Evolutionary conservation across 2,329 filamentous ascomycete genomes (phyloP).

Genomic region (Neocatenulostroma microsporum): DNA sequence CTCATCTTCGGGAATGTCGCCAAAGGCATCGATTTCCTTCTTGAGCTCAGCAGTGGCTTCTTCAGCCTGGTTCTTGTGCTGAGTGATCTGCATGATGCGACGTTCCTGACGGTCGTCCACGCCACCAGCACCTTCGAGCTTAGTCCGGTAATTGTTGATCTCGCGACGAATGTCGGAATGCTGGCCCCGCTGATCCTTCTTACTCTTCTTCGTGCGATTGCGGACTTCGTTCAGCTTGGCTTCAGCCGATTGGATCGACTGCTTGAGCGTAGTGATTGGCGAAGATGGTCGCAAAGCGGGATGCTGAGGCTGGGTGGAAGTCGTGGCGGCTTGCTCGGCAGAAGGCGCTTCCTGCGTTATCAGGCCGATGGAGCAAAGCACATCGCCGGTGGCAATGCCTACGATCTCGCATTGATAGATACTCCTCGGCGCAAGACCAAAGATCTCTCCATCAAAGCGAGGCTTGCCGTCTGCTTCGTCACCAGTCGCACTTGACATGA

Average conservation of each 20-base stretch:
- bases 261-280: slow-evolving; percentile 66
- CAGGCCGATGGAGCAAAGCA: slow-evolving; percentile 65
- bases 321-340: slow-evolving; percentile 47
- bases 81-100: slow-evolving; percentile 66
- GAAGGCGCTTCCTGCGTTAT: slow-evolving; percentile 56
- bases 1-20: slow-evolving; percentile 57
- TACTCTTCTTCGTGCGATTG: slow-evolving; percentile 59
- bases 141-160: slow-evolving; percentile 59
- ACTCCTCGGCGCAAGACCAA: slow-evolving; percentile 60
- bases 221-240: slow-evolving; percentile 62
- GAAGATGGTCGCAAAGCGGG: slow-evolving; percentile 64
- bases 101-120: slow-evolving; percentile 69
- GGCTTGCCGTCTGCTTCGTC: slow-evolving; percentile 33
- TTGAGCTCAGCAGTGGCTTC: slow-evolving; percentile 52
- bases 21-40: slow-evolving; percentile 56
- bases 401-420: slow-evolving; percentile 76
- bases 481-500: slow-evolving; percentile 44
- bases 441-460: slow-evolving; percentile 63
- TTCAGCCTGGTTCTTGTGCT: slow-evolving; percentile 63
- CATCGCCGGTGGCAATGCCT: slow-evolving; percentile 55
- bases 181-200: slow-evolving; percentile 67
- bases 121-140: slow-evolving; percentile 59
- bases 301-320: slow-evolving; percentile 50
- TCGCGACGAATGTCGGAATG: slow-evolving; percentile 63
- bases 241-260: slow-evolving; percentile 66